These are phyloP conservation scores for Nicotiana obtusifolia DNA, from an alignment of 257 asterid genomes.

Conservation along the genomic window DNA sequence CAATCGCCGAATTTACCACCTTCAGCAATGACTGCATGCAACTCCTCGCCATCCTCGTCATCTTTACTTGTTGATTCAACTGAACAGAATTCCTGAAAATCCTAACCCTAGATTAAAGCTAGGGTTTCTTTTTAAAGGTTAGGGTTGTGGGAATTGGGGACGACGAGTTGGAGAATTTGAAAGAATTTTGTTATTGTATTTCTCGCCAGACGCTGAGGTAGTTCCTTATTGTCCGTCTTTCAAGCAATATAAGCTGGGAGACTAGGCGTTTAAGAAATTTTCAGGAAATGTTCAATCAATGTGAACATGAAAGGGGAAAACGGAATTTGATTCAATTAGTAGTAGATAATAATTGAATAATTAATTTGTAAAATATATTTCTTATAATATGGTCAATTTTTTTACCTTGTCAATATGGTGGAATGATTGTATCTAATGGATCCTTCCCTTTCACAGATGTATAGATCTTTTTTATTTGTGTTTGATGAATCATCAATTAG, in stretches of 20 bases:
- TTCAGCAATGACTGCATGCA: constrained; percentile 70
- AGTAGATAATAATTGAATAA: neutral
- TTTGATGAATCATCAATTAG: neutral
- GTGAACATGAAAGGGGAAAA: neutral
- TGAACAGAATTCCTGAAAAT: neutral
- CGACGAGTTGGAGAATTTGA: neutral
- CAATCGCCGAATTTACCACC: constrained; percentile 62
- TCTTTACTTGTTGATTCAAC: constrained; percentile 8
- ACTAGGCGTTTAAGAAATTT: neutral
- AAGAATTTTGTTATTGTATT: neutral
- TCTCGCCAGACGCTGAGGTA: neutral
- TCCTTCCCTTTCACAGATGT: neutral
- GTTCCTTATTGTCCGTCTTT: neutral
- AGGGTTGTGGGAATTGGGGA: neutral
- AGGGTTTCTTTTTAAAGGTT: neutral
- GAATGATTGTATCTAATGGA: neutral
- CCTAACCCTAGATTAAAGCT: neutral
- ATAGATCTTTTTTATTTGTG: neutral
- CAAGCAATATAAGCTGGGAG: neutral
- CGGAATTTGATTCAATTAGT: neutral
- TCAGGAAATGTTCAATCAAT: neutral
- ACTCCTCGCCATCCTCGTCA: constrained; percentile 67
- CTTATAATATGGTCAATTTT: neutral
- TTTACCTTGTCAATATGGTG: neutral
- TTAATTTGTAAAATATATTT: neutral